Conservation (phyloP, 2,329 filamentous ascomycete species). For the Pestalotiopsis sp. region DNA sequence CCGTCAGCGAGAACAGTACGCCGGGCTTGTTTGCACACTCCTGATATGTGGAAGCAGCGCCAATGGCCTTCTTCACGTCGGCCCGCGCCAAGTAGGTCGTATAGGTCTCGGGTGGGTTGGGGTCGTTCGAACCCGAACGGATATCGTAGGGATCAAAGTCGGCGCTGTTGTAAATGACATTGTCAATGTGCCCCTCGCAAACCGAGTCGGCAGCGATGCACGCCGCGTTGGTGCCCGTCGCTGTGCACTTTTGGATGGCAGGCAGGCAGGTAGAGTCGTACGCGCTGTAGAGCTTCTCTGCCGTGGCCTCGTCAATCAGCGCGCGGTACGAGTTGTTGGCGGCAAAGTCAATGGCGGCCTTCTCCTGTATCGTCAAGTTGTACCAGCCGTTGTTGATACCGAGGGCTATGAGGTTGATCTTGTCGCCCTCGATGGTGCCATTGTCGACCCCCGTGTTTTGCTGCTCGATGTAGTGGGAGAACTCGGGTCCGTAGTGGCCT, state of each 20-base stretch:
- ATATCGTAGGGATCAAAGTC: constrained; percentile 52
- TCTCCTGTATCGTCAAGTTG: constrained; percentile 24
- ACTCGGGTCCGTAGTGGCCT: constrained; percentile 33
- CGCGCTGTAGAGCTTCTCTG: constrained; percentile 14
- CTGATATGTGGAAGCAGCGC: constrained; percentile 42
- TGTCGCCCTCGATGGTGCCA: constrained; percentile 18
- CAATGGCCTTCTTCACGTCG: constrained; percentile 43
- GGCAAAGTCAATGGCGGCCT: constrained; percentile 21
- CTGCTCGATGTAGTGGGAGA: constrained; percentile 28
- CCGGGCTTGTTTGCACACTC: constrained; percentile 42
- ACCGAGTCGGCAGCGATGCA: constrained; percentile 17
- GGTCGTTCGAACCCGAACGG: constrained; percentile 37
- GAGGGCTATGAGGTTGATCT: constrained; percentile 26
- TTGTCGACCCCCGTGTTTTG: constrained; percentile 27
- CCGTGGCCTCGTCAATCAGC: constrained; percentile 6
- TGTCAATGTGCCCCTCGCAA: constrained; percentile 33
- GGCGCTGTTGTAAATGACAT: constrained; percentile 22
- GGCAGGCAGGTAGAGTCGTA: constrained; percentile 19
- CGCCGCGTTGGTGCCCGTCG: constrained; percentile 5
- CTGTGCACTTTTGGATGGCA: constrained; percentile 15
- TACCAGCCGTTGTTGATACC: constrained; percentile 31
- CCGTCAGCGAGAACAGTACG: constrained; percentile 40
- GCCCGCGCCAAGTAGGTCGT: constrained; percentile 39
- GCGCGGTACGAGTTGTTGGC: constrained; percentile 19
- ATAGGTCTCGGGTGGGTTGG: constrained; percentile 43